These are phyloP conservation scores for Cercospora sojina DNA, from an alignment of 2,329 filamentous ascomycete species.

Conservation along the genomic window DNA sequence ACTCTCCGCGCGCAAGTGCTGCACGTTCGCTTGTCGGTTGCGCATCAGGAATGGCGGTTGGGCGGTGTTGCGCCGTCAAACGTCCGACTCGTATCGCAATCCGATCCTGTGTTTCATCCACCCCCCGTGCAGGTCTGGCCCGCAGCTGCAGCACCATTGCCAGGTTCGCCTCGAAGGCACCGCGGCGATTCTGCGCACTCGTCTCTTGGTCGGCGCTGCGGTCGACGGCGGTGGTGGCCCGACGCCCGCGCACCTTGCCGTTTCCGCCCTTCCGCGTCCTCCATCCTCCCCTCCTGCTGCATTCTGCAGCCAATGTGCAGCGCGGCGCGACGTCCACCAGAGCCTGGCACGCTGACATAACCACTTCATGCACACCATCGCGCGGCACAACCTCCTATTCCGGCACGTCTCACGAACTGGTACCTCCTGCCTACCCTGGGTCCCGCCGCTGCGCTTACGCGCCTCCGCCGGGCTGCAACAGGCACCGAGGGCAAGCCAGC, in stretches of 20 bases:
- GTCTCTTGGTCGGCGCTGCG: background rate
- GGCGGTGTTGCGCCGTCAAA: background rate
- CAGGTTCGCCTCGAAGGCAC: background rate
- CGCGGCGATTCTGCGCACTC: background rate
- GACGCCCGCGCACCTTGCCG: background rate
- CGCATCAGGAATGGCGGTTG: background rate
- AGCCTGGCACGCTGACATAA: constrained; percentile 1
- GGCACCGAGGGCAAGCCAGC: background rate
- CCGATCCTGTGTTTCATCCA: background rate
- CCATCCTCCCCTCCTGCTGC: background rate
- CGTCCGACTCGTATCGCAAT: background rate
- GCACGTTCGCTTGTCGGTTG: background rate
- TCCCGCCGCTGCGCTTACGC: background rate
- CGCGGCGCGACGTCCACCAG: constrained; percentile 1
- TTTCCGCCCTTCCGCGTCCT: background rate
- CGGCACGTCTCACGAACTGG: background rate
- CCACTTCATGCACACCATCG: background rate
- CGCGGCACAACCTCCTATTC: background rate
- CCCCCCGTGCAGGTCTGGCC: background rate
- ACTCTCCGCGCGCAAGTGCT: constrained; percentile 1
- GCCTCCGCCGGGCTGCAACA: background rate
- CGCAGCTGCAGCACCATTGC: background rate
- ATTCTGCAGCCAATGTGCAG: background rate
- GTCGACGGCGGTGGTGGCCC: background rate
- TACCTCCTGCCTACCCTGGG: background rate